Conservation (phyloP, 352 stramenopile species). For the Phytophthora idaei region DNA sequence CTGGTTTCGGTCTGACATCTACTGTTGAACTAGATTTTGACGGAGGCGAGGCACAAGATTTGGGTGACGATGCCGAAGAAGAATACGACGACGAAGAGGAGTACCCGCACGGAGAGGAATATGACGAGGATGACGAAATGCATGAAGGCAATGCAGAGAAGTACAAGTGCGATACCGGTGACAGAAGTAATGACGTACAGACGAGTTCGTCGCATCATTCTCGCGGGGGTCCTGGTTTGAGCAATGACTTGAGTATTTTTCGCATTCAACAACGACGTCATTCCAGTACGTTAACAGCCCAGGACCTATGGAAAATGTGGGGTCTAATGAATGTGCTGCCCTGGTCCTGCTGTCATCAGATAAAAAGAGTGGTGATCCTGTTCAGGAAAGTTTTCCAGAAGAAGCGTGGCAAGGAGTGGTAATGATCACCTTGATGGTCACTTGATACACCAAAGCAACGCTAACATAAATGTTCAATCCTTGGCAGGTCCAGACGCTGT, state of each 20-base stretch:
- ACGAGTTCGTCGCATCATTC: conserved; percentile 35
- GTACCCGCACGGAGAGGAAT: conserved; percentile 27
- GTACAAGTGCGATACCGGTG: conserved; percentile 7
- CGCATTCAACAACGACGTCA: conserved; percentile 59
- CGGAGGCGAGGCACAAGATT: conserved; percentile 30
- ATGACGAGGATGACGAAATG: conserved; percentile 29
- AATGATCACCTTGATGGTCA: not conserved
- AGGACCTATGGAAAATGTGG: not conserved
- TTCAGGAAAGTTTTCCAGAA: conserved; percentile 50
- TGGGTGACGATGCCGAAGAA: conserved; percentile 33
- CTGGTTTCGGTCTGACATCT: not conserved
- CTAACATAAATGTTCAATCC: not conserved
- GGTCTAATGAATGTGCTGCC: conserved; percentile 3
- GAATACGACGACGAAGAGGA: conserved; percentile 36
- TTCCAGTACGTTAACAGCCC: conserved; percentile 40
- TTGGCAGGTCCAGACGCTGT: conserved; percentile 87
- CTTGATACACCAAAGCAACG: not conserved
- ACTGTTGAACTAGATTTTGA: conserved; percentile 17
- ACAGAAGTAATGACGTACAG: conserved; percentile 22
- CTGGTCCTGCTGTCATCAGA: conserved; percentile 15
- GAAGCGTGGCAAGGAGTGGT: conserved; percentile 77
- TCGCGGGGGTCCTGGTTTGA: conserved; percentile 25
- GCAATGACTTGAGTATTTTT: conserved; percentile 67
- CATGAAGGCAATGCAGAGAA: conserved; percentile 28
- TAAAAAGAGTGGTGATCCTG: conserved; percentile 24